Base-by-base conservation (phyloP, 1,284 basidiomycete species). In the Entoloma clypeatum region DNA sequence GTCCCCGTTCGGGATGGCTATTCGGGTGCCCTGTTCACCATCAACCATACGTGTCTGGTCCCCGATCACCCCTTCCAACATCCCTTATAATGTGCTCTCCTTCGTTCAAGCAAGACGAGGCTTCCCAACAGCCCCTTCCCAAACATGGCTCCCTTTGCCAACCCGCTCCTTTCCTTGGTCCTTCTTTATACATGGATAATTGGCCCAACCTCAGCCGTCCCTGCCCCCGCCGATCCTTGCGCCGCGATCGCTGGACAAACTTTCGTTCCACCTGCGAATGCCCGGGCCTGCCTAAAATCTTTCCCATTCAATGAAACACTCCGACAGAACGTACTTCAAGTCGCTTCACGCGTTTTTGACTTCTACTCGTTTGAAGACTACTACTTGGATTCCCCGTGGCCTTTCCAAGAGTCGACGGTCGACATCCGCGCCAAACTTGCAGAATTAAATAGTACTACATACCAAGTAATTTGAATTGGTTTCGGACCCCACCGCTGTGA, bases 351-450 rank as follows among this genome's bases (percentile, higher is more conserved):
- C 21, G 77, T 81, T 25, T 76, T 80, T 45, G 71, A 81, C 56
- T 81, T 83, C 51, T 81, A 67, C 59, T 80, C 79, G 0, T 81
- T 80, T 50, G 79, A 81, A 53, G 70, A 78, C 35, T 81, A 68
- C 50, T 80, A 81, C 53, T 56, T 77, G 43, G 61, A 75, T 17
- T 78, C 77, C 3, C 77, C 75, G 2, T 62, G 74, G 19, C 78
- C 78, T 3, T 81, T 80, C 58, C 71, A 80, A 56, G 76, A 78
- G 49, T 75, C 75, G 0, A 79, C 77, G 0, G 58, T 61, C n/a
- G 63, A 81, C 50, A 79, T 81, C 40, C 67, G 74, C 4, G 65
- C 60, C 1, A 65, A 70, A 3, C 58, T 81, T 29, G 63, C 65
- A 2, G 60, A 65, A 39, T 70, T 81, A 31, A 74, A 74, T 46